Base-by-base conservation (phyloP, 2,329 filamentous ascomycete genomes). In the Sporothrix schenckii region DNA sequence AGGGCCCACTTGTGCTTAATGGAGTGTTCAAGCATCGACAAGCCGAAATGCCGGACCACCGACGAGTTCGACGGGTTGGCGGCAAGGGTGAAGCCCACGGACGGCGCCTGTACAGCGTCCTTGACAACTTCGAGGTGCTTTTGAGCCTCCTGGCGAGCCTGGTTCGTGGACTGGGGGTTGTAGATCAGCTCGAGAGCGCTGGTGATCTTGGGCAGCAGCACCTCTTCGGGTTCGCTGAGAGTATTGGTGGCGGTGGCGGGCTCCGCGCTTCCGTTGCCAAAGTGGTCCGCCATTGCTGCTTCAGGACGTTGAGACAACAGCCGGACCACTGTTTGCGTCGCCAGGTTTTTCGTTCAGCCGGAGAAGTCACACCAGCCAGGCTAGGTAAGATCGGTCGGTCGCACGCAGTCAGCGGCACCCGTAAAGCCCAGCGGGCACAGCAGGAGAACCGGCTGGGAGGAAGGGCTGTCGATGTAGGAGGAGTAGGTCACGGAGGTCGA, bases 141-240 rank as follows among this genome's bases (percentile, higher is more conserved):
- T 74, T 95, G 91, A 60, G 95, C 95, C 79, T 95, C 87, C 78
- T 91, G 87, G 73, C 95, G 92, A 69, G 91, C 85, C 73, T 92
- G 87, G 80, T 97, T 97, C 74, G 89, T 86, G 53, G 94, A 94
- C 72, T 88, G 86, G 13, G 94, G 88, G 77, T 88, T 90, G 82
- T 98, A 94, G 72, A 97, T 92, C 75, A 96, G 87, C 76, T 95
- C 88, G 75, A 99, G 88, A 53, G 95, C 95, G 77, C 92, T 87
- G 77, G 93, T 88, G 74, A 98, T 95, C 78, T 87, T 88, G 66
- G 87, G 82, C 67, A 93, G 84, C 68, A 86, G 78, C 34, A 69
- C 69, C 9, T 71, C 72, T 16, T 73, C 67, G 14, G 72, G 67
- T 67, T 73, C 73, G 65, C 69, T 66, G 3, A 61, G 71, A 3